Evolutionary conservation across 306 rosid genomes (phyloP), one percentile per base, ranked within the genome.

Genomic region (Adenanthera pavonina): DNA sequence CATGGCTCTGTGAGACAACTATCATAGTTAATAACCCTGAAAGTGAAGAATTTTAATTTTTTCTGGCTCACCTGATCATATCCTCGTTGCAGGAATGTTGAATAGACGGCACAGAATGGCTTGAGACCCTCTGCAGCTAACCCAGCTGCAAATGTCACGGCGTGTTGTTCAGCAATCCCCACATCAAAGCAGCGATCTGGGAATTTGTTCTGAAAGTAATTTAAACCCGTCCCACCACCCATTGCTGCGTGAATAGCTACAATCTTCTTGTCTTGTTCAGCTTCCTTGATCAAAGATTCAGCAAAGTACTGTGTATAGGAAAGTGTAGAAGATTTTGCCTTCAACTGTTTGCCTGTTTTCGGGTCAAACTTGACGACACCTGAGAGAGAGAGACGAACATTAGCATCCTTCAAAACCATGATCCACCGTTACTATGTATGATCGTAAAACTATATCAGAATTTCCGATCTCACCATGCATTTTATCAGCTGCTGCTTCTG

Each of bases 131-230:
- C 96, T 33, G 94, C 75, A 1, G 96, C 97, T 68, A 93, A 83
- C 25, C 94, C 97, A 38, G 97, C 92, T 33, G 97, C 94, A 82
- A 91, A 93, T 6, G 97, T 90, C 43, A 93, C 91, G 0, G 94
- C 97, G 13, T 93, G 97, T 78, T 91, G 97, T 82, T 93, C 97
- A 14, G 94, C 96, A 33, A 93, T 93, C 70, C 97, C 96, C 33
- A 90, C 92, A 20, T 91, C 97, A 52, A 93, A 91, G 84, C 96
- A 91, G 64, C 92, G 92, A 0, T 89, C 83, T 2, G 97, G 94
- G 46, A 90, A 93, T 82, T 46, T 83, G 74, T 91, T 91, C 73
- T 90, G 97, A 89, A 93, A 93, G 75, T 91, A 90, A 66, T 93
- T 88, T 52, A 93, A 89, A 77, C 96, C 96, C 6, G 97, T 93